These are phyloP conservation scores for Hymenoscyphus salicellus DNA, from an alignment of 2,329 filamentous ascomycete species.

Conservation along the genomic window DNA sequence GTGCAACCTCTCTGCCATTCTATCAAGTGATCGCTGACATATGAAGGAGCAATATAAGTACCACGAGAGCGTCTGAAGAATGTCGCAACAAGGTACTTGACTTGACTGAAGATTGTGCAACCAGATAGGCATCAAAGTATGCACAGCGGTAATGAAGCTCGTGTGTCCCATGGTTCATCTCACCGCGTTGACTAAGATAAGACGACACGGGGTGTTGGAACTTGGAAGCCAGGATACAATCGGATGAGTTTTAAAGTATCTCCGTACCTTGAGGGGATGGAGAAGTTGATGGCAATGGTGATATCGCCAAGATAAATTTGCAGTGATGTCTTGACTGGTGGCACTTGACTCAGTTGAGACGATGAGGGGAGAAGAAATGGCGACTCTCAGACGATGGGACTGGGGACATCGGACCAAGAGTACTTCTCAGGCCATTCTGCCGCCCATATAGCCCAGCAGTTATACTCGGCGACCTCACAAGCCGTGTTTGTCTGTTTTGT, in stretches of 20 bases:
- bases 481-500: neutral
- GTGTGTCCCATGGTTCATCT: neutral
- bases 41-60: neutral
- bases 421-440: neutral
- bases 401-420: neutral
- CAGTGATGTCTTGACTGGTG: neutral
- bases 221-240: neutral
- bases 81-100: constrained; percentile 14
- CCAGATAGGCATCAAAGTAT: neutral
- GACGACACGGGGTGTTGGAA: neutral
- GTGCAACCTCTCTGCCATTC: neutral
- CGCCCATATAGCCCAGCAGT: neutral
- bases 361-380: neutral
- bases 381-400: neutral
- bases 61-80: constrained; percentile 2
- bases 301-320: neutral
- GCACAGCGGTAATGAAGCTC: neutral
- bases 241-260: constrained; percentile 3
- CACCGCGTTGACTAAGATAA: neutral
- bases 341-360: neutral
- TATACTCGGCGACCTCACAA: neutral
- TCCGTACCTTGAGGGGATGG: neutral
- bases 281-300: neutral
- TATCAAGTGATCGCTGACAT: constrained; percentile 8
- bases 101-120: constrained; percentile 14